Conservation (phyloP, 1,284 basidiomycete species). For the Ustilago nuda region DNA sequence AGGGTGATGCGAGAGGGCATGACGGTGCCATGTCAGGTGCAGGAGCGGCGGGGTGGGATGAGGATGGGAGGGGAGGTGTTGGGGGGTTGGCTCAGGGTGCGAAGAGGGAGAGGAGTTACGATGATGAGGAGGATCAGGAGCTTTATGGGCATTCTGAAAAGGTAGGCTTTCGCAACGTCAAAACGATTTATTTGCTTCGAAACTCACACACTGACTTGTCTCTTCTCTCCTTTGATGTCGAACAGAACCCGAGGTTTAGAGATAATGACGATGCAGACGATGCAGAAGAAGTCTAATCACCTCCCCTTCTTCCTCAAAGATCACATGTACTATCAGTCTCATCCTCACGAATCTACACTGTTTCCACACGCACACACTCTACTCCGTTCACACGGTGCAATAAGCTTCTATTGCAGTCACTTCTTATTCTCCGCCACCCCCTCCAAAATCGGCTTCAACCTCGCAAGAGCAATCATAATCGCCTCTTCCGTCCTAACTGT, state of each 20-base stretch:
- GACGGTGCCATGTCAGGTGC: conserved; percentile 1
- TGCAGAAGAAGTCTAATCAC: conserved; percentile 52
- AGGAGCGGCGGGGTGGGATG: neutral
- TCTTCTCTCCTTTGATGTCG: neutral
- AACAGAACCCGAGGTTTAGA: conserved; percentile 67
- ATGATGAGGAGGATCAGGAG: conserved; percentile 40
- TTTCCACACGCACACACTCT: neutral
- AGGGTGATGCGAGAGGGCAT: conserved; percentile 37
- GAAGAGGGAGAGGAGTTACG: conserved; percentile 75
- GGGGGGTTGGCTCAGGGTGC: conserved; percentile 51
- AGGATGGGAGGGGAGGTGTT: neutral
- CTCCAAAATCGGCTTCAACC: conserved; percentile 50
- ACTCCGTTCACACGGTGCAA: neutral
- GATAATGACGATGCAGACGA: conserved; percentile 67
- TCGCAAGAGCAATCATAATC: conserved; percentile 56
- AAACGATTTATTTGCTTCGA: neutral
- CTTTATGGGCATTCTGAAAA: conserved; percentile 40
- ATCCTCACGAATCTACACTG: neutral
- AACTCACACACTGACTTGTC: neutral
- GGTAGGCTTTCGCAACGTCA: neutral
- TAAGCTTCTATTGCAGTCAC: neutral
- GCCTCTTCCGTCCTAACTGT: conserved; percentile 68
- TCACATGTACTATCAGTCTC: conserved; percentile 4
- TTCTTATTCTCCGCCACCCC: conserved; percentile 16
- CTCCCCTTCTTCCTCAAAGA: neutral